Base-by-base conservation (phyloP, 176 grass and related monocot species). In the Ensete glaucum region DNA sequence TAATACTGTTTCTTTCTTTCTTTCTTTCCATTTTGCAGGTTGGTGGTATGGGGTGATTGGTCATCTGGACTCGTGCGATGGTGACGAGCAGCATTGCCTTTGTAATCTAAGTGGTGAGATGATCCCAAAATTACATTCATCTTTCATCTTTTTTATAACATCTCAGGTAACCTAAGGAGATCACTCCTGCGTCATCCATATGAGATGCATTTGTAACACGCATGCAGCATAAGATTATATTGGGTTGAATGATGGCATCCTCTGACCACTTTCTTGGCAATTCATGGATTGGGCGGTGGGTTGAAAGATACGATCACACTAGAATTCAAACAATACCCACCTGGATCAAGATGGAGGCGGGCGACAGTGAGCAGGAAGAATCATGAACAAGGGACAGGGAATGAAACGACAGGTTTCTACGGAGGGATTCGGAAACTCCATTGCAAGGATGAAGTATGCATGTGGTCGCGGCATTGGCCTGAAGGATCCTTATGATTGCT, bases 1-100 rank as follows among this genome's bases (percentile, higher is more conserved):
- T 6, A 34, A 3, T 5, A 34, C 34, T 5, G 34, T 5, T n/a
- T n/a, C n/a, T n/a, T n/a, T n/a, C n/a, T n/a, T n/a, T 23, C 22
- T 23, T 43, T 43, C 34, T 43, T 43, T 43, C 34, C 34, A 62
- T 54, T 54, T 77, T 27, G 51, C 81, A 96, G 92, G 92, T 52
- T 96, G 92, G 92, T 96, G 92, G 92, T 96, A 96, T 71, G 92
- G 92, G 34, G 76, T 90, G 78, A 85, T 88, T 72, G 92, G 89
- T 78, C 92, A 96, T 85, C 79, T 88, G 16, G 83, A 84, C 78
- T 53, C 82, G 0, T 96, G 92, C 69, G 80, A 88, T 29, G 81
- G 71, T 1, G 86, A 85, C 71, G 84, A 87, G 55, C 86, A 81
- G 82, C 80, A 85, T 23, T 96, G 92, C 83, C 87, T 75, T 62